phyloP scores from a whole-genome alignment of 164 flowering plant species.

The Santalum album region DNA sequence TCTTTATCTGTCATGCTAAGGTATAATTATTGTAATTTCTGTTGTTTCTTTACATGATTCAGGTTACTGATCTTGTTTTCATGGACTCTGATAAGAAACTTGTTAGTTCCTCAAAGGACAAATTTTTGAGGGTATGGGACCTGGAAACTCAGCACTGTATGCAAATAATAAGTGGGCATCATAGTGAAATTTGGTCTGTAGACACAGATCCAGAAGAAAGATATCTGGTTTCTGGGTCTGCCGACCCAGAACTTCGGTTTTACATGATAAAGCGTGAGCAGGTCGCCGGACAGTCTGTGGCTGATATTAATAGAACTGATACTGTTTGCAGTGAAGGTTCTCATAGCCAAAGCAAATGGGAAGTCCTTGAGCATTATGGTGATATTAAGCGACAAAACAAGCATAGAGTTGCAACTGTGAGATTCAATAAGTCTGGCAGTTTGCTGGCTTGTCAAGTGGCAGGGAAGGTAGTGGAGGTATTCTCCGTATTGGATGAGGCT shows the following conservation, averaged over 20 bases:
- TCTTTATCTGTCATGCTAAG: not conserved
- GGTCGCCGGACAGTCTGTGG: conserved; percentile 16
- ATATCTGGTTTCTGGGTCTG: conserved; percentile 80
- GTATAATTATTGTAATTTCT: not conserved
- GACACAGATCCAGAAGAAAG: conserved; percentile 70
- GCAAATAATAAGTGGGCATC: conserved; percentile 91
- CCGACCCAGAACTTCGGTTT: conserved; percentile 77
- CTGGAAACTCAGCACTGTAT: conserved; percentile 87
- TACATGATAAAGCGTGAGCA: conserved; percentile 47
- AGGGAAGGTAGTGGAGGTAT: conserved; percentile 81
- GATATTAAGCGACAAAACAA: conserved; percentile 75
- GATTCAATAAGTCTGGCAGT: conserved; percentile 72
- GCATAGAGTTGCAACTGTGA: conserved; percentile 77
- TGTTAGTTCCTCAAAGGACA: conserved; percentile 92
- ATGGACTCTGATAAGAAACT: conserved; percentile 77
- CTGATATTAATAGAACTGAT: conserved; percentile 15
- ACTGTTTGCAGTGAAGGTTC: conserved; percentile 21
- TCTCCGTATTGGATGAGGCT: conserved; percentile 59
- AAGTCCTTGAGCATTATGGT: conserved; percentile 65
- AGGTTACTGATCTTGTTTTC: conserved; percentile 95
- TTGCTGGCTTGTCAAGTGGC: conserved; percentile 94
- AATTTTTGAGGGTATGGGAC: conserved; percentile 92
- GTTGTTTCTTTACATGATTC: conserved; percentile 13
- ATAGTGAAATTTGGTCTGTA: conserved; percentile 96
- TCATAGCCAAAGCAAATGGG: conserved; percentile 49